A percentile compares a stretch with the other conserved stretches of the same genome.
phyloP scores from a whole-genome alignment of 306 rosid genomes.

The Ochetophila trinervis region DNA sequence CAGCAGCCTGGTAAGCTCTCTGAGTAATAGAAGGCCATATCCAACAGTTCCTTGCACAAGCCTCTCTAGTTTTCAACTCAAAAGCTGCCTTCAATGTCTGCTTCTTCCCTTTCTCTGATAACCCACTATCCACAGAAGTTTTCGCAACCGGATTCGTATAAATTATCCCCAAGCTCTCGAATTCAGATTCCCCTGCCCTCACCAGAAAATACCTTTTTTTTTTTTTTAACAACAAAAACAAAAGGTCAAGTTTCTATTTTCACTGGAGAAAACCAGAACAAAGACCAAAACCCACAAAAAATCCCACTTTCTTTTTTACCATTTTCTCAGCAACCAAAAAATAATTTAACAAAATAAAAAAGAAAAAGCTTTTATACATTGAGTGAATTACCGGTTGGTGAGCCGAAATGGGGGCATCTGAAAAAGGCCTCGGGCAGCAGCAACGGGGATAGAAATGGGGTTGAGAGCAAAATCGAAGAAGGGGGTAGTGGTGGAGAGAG shows the following conservation, averaged over 20 bases:
- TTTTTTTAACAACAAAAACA: not conserved
- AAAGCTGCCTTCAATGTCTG: constrained; percentile 62
- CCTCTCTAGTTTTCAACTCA: constrained; percentile 70
- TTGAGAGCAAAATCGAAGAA: constrained; percentile 15
- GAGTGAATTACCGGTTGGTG: constrained; percentile 33
- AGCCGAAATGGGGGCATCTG: constrained; percentile 50
- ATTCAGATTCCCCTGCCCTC: constrained; percentile 92
- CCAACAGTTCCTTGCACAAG: constrained; percentile 89
- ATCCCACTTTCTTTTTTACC: not conserved
- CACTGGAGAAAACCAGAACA: not conserved
- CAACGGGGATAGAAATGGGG: constrained; percentile 7
- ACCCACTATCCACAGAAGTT: constrained; percentile 80
- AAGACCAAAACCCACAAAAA: not conserved
- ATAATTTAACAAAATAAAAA: not conserved
- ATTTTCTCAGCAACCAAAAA: not conserved
- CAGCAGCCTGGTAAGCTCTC: constrained; percentile 94
- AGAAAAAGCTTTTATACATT: not conserved
- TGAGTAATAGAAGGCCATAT: constrained; percentile 98
- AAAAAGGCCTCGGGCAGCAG: constrained; percentile 44
- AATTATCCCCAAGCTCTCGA: constrained; percentile 73
- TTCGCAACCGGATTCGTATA: constrained; percentile 88
- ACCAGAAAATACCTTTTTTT: constrained; percentile 74
- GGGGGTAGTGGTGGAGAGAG: constrained; percentile 21
- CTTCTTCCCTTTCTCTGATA: constrained; percentile 79
- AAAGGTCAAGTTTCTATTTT: not conserved